These are phyloP conservation scores for Melocanna baccifera DNA, from an alignment of 176 grass and related monocot species.

Conservation along the genomic window DNA sequence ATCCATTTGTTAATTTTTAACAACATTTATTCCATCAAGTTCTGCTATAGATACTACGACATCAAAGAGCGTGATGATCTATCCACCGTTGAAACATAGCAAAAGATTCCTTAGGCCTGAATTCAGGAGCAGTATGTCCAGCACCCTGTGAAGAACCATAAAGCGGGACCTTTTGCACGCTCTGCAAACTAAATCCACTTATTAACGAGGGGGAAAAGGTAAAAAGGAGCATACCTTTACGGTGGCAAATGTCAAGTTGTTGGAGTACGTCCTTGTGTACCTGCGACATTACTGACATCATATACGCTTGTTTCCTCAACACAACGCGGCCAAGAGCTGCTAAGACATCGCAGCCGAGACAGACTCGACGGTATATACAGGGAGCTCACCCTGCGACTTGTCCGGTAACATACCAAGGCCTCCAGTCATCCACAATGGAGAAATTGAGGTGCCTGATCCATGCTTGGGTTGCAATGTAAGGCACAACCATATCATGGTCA, in stretches of 20 bases:
- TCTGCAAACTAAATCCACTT: background rate
- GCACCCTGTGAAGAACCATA: background rate
- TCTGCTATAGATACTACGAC: too few relatives aligned
- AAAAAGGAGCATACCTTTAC: background rate
- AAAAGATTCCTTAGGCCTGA: background rate
- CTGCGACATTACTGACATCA: background rate
- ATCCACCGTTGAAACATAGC: background rate
- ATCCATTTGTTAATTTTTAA: too few relatives aligned
- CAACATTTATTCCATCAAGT: background rate
- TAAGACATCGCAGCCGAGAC: background rate
- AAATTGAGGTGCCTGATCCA: conserved; percentile 23
- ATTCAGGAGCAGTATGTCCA: background rate
- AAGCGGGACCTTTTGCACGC: background rate
- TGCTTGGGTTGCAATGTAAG: conserved; percentile 15
- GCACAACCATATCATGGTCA: background rate
- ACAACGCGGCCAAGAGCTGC: background rate
- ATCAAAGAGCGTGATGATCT: background rate
- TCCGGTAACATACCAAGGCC: conserved; percentile 2
- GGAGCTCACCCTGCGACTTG: conserved; percentile 22
- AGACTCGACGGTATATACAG: background rate
- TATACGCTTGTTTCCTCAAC: background rate
- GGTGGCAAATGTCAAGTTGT: background rate
- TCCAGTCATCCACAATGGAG: conserved; percentile 30
- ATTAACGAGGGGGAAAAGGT: background rate
- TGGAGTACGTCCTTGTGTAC: background rate